A percentile compares a stretch with the other conserved stretches of the same genome.
Evolutionary conservation across 768 basidiomycete genomes (phyloP).

Genomic region (Trametes sanguinea): DNA sequence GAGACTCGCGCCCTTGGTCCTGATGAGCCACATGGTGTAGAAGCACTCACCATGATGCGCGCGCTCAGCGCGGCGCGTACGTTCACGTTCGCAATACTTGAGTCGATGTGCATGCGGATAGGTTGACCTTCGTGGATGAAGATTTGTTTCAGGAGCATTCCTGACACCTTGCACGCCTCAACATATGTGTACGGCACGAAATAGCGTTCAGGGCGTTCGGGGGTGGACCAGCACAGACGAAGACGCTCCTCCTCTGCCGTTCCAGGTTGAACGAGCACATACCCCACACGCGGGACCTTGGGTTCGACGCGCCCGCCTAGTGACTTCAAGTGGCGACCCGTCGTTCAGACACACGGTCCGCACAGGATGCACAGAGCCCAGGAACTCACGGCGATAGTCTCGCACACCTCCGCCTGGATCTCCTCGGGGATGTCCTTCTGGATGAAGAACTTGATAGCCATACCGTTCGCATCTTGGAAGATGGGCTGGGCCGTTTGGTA

Average conservation of each 20-base stretch:
- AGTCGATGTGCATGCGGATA: constrained; percentile 78
- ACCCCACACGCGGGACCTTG: constrained; percentile 79
- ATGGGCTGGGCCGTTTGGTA: constrained; percentile 49
- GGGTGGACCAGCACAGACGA: constrained; percentile 67
- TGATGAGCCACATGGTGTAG: background rate
- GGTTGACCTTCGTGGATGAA: constrained; percentile 66
- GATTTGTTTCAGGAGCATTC: constrained; percentile 73
- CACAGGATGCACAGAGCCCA: background rate
- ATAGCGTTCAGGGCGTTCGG: constrained; percentile 71
- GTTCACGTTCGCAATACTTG: constrained; percentile 78
- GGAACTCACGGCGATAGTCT: constrained; percentile 64
- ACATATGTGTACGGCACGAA: constrained; percentile 84
- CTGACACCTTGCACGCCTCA: constrained; percentile 81
- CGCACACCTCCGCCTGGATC: constrained; percentile 69
- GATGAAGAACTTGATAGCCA: constrained; percentile 81
- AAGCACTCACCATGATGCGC: constrained; percentile 62
- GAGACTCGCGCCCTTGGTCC: background rate
- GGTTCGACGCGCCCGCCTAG: constrained; percentile 76
- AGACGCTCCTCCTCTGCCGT: constrained; percentile 76
- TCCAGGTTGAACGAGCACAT: constrained; percentile 67
- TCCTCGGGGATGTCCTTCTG: constrained; percentile 75
- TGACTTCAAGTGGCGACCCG: constrained; percentile 42
- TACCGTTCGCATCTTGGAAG: constrained; percentile 67
- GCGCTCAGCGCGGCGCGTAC: constrained; percentile 65
- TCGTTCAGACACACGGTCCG: background rate